Base-by-base conservation (phyloP, 1,284 basidiomycete genomes). In the Testicularia cyperi region DNA sequence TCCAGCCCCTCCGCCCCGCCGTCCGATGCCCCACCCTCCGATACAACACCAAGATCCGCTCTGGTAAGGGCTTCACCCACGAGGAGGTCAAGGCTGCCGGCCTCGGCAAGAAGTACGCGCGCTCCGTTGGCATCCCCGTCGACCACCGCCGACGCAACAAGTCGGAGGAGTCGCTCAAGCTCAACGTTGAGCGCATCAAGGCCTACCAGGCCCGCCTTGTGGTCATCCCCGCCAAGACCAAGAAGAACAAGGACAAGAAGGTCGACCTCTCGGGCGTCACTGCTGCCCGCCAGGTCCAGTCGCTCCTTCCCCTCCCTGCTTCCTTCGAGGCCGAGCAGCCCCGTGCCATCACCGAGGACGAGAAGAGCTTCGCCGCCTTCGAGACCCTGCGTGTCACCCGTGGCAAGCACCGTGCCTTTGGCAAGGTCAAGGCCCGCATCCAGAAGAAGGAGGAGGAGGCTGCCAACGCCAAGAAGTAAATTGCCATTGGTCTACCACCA, bases 31-130 rank as follows among this genome's bases (percentile, higher is more conserved):
- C 91, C 77, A 97, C 94, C 53, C 84, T 96, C 75, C 90, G 92
- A 75, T 99, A 99, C 88, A 99, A 98, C 85, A 87, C 88, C 80
- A 95, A 96, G 81, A 79, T 98, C 77, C 90, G 94, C 71, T 90
- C 92, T 80, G 94, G 94, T 64, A 90, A 92, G 75, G 94, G 94
- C 63, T 99, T 99, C 84, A 94, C 94, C 65, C 80, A 90, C 45
- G 85, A 85, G 55, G 94, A 99, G 81, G 84, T 99, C 79, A 96
- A 94, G 84, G 90, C 88, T 78, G 95, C 94, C 64, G 95, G 95
- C 54, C 84, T 99, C 78, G 86, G 88, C 75, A 86, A 85, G 81
- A 97, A 96, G 83, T 87, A 92, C 81, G 95, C 95, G 31, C 85
- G 86, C 61, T 86, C 88, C 73, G 81, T 99, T 74, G 94, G 94